Evolutionary conservation across 2,329 filamentous ascomycete species (phyloP), one percentile per base, ranked within the genome.

Genomic region (Penicillium hordei): DNA sequence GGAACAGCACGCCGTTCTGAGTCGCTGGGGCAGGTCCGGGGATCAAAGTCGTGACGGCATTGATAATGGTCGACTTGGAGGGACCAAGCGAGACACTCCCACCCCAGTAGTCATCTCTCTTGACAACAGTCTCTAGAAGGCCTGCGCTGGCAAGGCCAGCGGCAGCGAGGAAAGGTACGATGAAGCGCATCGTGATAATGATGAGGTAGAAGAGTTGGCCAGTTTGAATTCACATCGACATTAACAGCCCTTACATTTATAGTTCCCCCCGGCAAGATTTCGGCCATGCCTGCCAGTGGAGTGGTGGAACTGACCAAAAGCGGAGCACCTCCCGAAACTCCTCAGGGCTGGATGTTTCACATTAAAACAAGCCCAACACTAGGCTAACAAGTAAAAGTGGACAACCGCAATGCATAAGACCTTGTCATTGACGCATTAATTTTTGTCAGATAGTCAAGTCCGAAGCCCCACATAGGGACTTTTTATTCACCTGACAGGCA

Each of bases 31-130:
- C 74, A 1, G 64, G 58, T 23, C 76, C 76, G 1, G 76, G 76
- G 36, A 76, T 72, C n/a, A 78, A 58, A 6, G 72, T 77, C 8
- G 77, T 78, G 15, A 75, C 72, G 5, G 76, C 72, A 34, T 73
- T 70, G 61, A 73, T 61, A 54, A 78, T 78, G 43, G 70, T 72
- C 6, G 74, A 76, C 44, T 70, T 76, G 3, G 70, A 64, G 15
- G 70, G 72, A 29, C 75, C 74, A 4, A 77, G 70, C 9, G 73
- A 77, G 9, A 76, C 70, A 23, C 70, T 69, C 17, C 74, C 74
- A 33, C 75, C 75, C 74, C 74, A 76, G 33, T 60, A 68, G 43
- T 76, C 75, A 43, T 76, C 75, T 27, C 66, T 60, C 52, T 68
- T 69, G 50, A 48, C 51, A 9, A 62, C 45, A n/a, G 60, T 57